Percentiles rank a stretch among this genome's conserved stretches.
These are phyloP conservation scores for Phytophthora agathidicida DNA, from an alignment of 352 stramenopile genomes.

Conservation along the genomic window DNA sequence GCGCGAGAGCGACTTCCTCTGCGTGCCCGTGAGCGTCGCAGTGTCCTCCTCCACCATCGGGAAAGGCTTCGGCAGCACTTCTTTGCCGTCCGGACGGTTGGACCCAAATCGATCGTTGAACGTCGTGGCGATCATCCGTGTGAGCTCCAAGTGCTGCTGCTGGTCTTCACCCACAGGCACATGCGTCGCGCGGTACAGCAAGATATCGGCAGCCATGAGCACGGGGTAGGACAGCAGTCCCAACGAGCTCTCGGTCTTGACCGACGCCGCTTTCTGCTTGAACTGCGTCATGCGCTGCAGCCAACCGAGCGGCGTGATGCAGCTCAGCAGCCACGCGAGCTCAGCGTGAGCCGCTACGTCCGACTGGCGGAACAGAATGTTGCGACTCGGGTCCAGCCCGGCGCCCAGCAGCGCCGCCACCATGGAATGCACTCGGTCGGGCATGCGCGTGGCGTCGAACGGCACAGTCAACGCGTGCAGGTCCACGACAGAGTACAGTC, in stretches of 20 bases:
- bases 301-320: slow-evolving; percentile 97
- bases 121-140: slow-evolving; percentile 94
- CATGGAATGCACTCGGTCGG: slow-evolving; percentile 89
- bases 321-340: slow-evolving; percentile 97
- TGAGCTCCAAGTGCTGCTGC: slow-evolving; percentile 99
- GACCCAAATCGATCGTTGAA: slow-evolving; percentile 97
- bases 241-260: slow-evolving; percentile 83
- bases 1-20: slow-evolving; percentile 69
- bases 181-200: slow-evolving; percentile 97
- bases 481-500: slow-evolving; percentile 92
- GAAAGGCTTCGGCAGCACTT: slow-evolving; percentile 68
- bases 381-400: slow-evolving; percentile 84
- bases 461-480: slow-evolving; percentile 98
- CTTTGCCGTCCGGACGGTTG: slow-evolving; percentile 13
- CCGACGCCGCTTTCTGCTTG: slow-evolving; percentile 95
- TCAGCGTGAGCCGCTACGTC: slow-evolving; percentile 92
- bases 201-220: slow-evolving; percentile 99
- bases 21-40: slow-evolving; percentile 20
- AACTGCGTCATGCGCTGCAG: slow-evolving; percentile 99
- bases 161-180: slow-evolving; percentile 99
- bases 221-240: slow-evolving; percentile 98
- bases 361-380: slow-evolving; percentile 86
- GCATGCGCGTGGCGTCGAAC: slow-evolving; percentile 91
- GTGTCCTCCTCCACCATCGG: slow-evolving; percentile 51
- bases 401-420: slow-evolving; percentile 95